Base-by-base conservation (phyloP, 441 rosid species). In the Capsella rubella region DNA sequence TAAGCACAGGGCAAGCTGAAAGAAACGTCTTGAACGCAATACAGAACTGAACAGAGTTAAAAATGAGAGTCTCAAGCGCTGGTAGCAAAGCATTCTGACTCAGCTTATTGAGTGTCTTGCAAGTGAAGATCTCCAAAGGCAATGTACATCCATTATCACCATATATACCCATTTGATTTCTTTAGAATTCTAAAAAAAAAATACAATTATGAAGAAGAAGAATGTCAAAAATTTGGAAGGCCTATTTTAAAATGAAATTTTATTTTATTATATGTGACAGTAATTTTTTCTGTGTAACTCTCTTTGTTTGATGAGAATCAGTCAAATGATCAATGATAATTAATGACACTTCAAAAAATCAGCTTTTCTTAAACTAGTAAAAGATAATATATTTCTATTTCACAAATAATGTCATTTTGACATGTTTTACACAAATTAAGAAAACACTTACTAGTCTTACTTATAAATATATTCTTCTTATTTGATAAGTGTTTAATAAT, bases 291-390 rank as follows among this genome's bases (percentile, higher is more conserved):
- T 7, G 8, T 2, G 8, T 34, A 34, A 7, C 6, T 34, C 35
- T 32, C 8, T 34, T 34, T 7, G 27, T 6, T 43, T 18, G 8
- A 21, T 13, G 6, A 54, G 28, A 53, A 43, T 43, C 15, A n/a
- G 9, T 37, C n/a, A 39, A 25, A n/a, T 4, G 50, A 25, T n/a
- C 6, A 39, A n/a, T 58, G 39, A 27, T 21, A 52, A 28, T n/a
- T 42, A 18, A 31, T 68, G 46, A 46, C 54, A 55, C 13, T 67
- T 13, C 9, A 53, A 27, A 53, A 15, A 27, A 15, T 52, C 61
- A 39, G 15, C 4, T 18, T 10, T 37, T 25, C 10, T 52, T 40
- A 11, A 39, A 27, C 27, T 11, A 67, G 6, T 52, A 39, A 15
- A 6, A 3, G 18, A 45, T 52, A 27, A 25, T 21, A 21, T 1